Evolutionary conservation across 768 basidiomycete species (phyloP), one percentile per base, ranked within the genome.

Genomic region (Boletus barrowsii): DNA sequence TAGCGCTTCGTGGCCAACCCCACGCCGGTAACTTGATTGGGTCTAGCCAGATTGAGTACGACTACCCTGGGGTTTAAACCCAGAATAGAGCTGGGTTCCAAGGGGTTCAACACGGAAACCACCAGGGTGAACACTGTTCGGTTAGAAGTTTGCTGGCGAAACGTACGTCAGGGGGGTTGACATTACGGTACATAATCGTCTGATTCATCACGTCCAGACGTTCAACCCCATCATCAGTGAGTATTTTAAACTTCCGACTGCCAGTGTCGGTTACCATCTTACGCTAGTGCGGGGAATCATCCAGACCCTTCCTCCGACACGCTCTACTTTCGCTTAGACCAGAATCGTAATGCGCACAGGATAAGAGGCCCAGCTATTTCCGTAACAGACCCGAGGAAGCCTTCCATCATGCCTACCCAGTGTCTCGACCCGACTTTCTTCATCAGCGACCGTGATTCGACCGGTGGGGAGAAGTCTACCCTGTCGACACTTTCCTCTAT

Each of bases 401-500:
- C 20, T 18, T 20, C 14, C 5, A 11, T 9, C 17, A 58, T 58
- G 49, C 11, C 48, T 35, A 14, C 51, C 17, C 40, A 26, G 43
- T 29, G 20, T 40, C 43, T 30, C 3, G 56, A 53, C 11, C 15
- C 26, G 10, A 47, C n/a, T 5, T 13, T 13, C 24, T 11, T 24
- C 30, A 29, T 6, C 15, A 3, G 3, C 6, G n/a, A 42, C 11
- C 48, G 22, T 9, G 56, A 42, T n/a, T 26, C 15, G 13, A 40
- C 41, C 22, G 42, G 22, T 24, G n/a, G 3, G 15, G 45, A 43
- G 8, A 40, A 45, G 29, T 43, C 24, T 39, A 14, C 20, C 1
- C 22, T 43, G n/a, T 52, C 57, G 10, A 5, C 35, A 29, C 36
- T 26, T 3, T 58, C 52, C 18, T 58, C 49, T 3, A 26, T 47